Conservation (phyloP, 192 early-diverging fungal genomes). For the Geranomyces michiganensis region DNA sequence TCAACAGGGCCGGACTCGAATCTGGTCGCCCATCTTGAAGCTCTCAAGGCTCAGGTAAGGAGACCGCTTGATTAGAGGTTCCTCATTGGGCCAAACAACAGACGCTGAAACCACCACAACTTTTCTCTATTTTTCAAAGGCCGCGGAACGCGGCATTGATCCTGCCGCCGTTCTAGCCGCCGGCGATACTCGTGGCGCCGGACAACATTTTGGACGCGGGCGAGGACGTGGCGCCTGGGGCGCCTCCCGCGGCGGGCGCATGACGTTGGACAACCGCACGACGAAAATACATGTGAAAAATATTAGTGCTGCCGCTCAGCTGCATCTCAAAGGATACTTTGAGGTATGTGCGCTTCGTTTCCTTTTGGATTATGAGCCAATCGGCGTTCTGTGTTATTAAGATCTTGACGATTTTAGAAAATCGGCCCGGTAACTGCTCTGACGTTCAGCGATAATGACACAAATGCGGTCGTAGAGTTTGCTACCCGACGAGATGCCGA, state of each 20-base stretch:
- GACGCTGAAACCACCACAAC: not conserved
- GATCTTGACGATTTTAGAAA: conserved; percentile 12
- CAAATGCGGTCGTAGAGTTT: conserved; percentile 54
- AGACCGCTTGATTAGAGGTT: too few relatives aligned
- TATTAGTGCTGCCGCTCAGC: conserved; percentile 46
- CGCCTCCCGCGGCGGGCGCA: conserved; percentile 36
- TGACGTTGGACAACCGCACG: conserved; percentile 72
- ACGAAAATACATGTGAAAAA: conserved; percentile 68
- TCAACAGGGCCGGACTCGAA: conserved; percentile 29
- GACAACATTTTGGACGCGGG: conserved; percentile 7
- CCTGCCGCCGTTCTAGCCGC: conserved; percentile 30
- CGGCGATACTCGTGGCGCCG: conserved; percentile 11
- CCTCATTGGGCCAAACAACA: too few relatives aligned
- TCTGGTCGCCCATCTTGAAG: conserved; percentile 60
- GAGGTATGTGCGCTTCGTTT: conserved; percentile 50
- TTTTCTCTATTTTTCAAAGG: conserved; percentile 37
- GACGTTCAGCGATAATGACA: conserved; percentile 43
- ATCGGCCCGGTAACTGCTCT: conserved; percentile 57
- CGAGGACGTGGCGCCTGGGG: conserved; percentile 45
- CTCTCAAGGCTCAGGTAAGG: conserved; percentile 64
- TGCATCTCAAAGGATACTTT: conserved; percentile 61
- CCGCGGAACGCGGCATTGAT: conserved; percentile 43
- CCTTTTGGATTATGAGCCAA: not conserved
- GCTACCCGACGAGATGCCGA: conserved; percentile 62
- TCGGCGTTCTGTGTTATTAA: not conserved